Base-by-base conservation (phyloP, 2,329 filamentous ascomycete genomes). In the Berkeleyomyces basicola region DNA sequence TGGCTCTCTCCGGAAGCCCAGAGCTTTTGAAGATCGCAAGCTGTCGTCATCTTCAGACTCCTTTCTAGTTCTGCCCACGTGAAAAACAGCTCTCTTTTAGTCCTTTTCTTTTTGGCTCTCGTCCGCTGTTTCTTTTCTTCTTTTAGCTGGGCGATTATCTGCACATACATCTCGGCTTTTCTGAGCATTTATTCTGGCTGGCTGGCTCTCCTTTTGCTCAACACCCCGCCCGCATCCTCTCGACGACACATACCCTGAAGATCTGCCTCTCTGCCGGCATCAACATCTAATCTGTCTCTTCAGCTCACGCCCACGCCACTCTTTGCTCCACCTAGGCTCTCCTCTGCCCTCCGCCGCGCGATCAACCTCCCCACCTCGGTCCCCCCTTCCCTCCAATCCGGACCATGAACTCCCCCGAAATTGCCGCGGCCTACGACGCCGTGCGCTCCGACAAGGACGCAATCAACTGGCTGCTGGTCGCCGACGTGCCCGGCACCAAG, bases 401-500 rank as follows among this genome's bases (percentile, higher is more conserved):
- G 16, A 63, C 23, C 47, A 65, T 77, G 70, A 75, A 82, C 70
- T 71, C 77, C 63, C 77, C 82, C 70, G 83, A 85, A 53, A 80
- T 87, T 68, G 74, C 77, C 62, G 76, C 78, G 61, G 84, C 84
- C 67, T 87, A 86, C 77, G 81, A 86, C 37, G 79, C 81, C 65
- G 83, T 87, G 63, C 83, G 83, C 65, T 81, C 77, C 67, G 83
- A 87, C 77, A 85, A 84, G 71, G 79, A 84, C 65, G 72, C 76
- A 63, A 81, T 78, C 66, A 86, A 84, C 74, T 87, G 83, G 83
- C 78, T 87, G 31, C 77, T 87, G 63, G 76, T 87, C 67, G 83
- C 82, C 67, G 81, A 85, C 73, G 77, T 79, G 9, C 73, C 75
- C 2, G 73, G 78, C 33, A 82, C 82, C 65, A 80, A 82, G 74